These are phyloP conservation scores for Monosporascus sp. DNA, from an alignment of 2,329 filamentous ascomycete species.

Conservation along the genomic window DNA sequence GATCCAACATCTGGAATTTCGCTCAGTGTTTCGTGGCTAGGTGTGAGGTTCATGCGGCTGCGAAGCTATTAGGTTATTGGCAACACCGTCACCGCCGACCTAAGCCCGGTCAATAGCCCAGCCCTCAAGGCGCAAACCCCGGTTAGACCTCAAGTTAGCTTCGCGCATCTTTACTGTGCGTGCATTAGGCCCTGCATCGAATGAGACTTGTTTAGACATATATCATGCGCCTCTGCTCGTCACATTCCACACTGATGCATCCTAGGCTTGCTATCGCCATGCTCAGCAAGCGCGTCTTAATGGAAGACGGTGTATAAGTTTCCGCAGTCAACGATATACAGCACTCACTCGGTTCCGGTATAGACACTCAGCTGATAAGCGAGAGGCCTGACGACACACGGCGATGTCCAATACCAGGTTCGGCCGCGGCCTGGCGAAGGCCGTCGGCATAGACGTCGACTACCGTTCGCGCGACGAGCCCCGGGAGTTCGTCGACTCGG, in stretches of 20 bases:
- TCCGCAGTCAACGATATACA: too few species aligned
- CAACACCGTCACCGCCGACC: too few species aligned
- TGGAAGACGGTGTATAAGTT: too few species aligned
- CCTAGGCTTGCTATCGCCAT: too few species aligned
- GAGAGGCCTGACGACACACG: not conserved
- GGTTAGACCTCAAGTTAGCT: not conserved
- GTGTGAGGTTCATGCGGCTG: not conserved
- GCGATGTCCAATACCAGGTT: constrained; percentile 15
- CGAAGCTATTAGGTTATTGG: not conserved
- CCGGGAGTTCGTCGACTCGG: constrained; percentile 19
- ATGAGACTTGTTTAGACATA: not conserved
- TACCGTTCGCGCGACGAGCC: constrained; percentile 22
- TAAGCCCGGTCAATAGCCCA: too few species aligned
- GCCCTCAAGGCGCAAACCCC: not conserved
- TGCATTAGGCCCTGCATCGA: not conserved
- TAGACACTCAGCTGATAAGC: not conserved
- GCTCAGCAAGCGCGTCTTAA: too few species aligned
- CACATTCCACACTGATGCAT: not conserved
- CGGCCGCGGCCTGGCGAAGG: constrained; percentile 20
- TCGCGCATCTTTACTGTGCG: not conserved
- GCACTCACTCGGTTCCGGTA: not conserved
- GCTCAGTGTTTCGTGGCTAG: too few species aligned
- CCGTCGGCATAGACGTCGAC: constrained; percentile 26
- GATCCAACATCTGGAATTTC: too few species aligned
- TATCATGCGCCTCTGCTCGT: not conserved